phyloP scores from a whole-genome alignment of 129 eudicot species.

The Mikania micrantha region DNA sequence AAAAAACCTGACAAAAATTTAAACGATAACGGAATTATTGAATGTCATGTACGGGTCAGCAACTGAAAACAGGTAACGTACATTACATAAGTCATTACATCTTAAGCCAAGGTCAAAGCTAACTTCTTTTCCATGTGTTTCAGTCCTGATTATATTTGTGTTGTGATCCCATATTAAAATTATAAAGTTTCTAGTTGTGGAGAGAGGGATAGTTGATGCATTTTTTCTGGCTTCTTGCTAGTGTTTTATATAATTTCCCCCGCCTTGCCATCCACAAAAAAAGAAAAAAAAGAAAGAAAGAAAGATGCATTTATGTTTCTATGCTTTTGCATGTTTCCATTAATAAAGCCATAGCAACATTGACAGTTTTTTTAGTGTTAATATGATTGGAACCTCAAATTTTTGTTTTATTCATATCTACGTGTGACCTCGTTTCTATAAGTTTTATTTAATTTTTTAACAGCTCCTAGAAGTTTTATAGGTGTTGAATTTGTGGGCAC shows the following conservation, averaged over 20 bases:
- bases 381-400: neutral
- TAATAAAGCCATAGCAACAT: slow-evolving; percentile 8
- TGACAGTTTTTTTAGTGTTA: neutral
- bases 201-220: neutral
- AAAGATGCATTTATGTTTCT: too few species aligned
- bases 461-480: too few species aligned
- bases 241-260: too few species aligned
- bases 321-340: too few species aligned
- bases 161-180: neutral
- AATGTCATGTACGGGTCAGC: slow-evolving; percentile 33
- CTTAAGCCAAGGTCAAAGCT: neutral
- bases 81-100: neutral
- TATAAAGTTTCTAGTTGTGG: neutral
- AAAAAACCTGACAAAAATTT: slow-evolving; percentile 18
- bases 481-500: too few species aligned
- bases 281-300: too few species aligned
- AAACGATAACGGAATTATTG: slow-evolving; percentile 34
- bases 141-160: slow-evolving; percentile 4
- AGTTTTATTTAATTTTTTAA: too few species aligned
- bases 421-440: too few species aligned
- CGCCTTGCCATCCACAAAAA: too few species aligned
- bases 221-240: too few species aligned
- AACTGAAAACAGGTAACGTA: slow-evolving; percentile 10
- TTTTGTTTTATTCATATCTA: too few species aligned
- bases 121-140: slow-evolving; percentile 5